Base-by-base conservation (phyloP, 495 filamentous ascomycete species). In the Xylaria palmicola region DNA sequence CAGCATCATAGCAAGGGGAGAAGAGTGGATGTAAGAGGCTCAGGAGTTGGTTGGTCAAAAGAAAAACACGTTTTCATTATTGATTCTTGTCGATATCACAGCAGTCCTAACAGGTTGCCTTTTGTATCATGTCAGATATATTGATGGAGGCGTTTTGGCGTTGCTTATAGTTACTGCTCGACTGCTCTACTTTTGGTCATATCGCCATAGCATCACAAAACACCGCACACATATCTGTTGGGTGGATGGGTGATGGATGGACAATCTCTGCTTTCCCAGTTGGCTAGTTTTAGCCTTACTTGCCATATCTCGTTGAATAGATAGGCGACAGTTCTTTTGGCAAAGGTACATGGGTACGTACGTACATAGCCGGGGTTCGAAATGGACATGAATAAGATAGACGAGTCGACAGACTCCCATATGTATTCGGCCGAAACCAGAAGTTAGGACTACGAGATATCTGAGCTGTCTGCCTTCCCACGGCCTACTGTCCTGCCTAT, bases 221-320 rank as follows among this genome's bases (percentile, higher is more conserved):
- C 19, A n/a, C 22, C 19, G 4, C 10, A n/a, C n/a, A 19, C n/a
- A 44, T 29, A 17, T 54, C n/a, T 39, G 29, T 15, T 49, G 32
- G 2, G 1, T 17, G 10, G 22, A 9, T 1, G 6, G 12, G 34
- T 30, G 41, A 52, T 50, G 60, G 62, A 43, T 56, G 43, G 43
- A 56, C 49, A 47, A 63, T 43, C 45, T 58, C 53, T 52, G 47
- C 50, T 63, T 63, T 59, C 26, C 20, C 48, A 26, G 20, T 36
- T 44, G 27, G 54, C 43, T 45, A 47, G 20, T 47, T 36, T 12
- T 37, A 41, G 17, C 36, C 13, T 19, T 9, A 40, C 24, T 13
- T 39, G 22, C 44, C 34, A 51, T 22, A 32, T 30, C 32, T 37
- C 19, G 6, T 22, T n/a, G 13, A 27, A 40, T 40, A 10, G 6